Conservation (phyloP, 2,329 filamentous ascomycete species). For the Dendryphion nanum region DNA sequence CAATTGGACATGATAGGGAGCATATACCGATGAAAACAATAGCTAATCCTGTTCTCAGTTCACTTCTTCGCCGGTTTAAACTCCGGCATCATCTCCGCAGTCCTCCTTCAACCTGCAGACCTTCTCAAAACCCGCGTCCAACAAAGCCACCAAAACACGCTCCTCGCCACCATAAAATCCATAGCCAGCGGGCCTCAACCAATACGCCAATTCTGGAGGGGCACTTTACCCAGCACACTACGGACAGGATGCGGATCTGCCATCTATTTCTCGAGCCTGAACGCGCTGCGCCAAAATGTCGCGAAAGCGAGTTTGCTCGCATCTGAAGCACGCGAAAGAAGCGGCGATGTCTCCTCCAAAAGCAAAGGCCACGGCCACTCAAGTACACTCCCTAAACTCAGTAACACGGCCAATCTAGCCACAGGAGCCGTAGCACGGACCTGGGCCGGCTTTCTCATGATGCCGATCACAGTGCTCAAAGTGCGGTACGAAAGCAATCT, state of each 20-base stretch:
- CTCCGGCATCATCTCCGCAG: slow-evolving; percentile 83
- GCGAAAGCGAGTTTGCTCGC: slow-evolving; percentile 43
- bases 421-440: slow-evolving; percentile 83
- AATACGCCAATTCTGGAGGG: slow-evolving; percentile 81
- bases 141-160: slow-evolving; percentile 70
- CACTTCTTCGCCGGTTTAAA: slow-evolving; percentile 87
- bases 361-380: slow-evolving; percentile 46
- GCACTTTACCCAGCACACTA: slow-evolving; percentile 87
- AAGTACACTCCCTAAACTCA: slow-evolving; percentile 76
- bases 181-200: slow-evolving; percentile 67
- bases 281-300: slow-evolving; percentile 72
- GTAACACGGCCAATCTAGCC: slow-evolving; percentile 78
- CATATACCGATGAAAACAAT: neutral
- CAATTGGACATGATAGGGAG: neutral
- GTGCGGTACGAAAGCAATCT: slow-evolving; percentile 90
- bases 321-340: slow-evolving; percentile 8
- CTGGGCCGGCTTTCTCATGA: slow-evolving; percentile 84
- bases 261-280: slow-evolving; percentile 89
- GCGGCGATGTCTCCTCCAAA: too few relatives aligned
- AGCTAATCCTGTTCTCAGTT: slow-evolving; percentile 35
- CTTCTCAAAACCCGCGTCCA: slow-evolving; percentile 95
- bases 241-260: slow-evolving; percentile 91
- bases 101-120: slow-evolving; percentile 91
- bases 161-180: slow-evolving; percentile 66
- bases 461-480: slow-evolving; percentile 95